Conservation (phyloP, 805 yeast genomes). For the Hanseniaspora nectarophila region DNA sequence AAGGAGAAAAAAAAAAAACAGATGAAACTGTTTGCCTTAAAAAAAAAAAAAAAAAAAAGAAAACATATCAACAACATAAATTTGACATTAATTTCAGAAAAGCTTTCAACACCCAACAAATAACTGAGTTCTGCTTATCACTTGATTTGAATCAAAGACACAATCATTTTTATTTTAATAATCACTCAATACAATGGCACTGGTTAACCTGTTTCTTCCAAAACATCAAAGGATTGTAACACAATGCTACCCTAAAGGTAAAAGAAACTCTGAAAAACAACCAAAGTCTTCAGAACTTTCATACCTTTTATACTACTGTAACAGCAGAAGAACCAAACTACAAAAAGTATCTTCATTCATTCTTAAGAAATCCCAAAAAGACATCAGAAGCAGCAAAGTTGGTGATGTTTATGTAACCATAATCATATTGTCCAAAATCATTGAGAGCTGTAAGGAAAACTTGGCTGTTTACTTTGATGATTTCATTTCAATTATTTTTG, state of each 20-base stretch:
- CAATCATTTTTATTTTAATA: no score
- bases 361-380: conserved; percentile 47
- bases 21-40: no score
- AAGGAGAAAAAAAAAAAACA: no score
- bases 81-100: no score
- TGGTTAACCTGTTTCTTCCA: conserved; percentile 39
- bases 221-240: conserved; percentile 83
- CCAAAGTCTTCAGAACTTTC: conserved; percentile 89
- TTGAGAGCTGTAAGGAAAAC: conserved; percentile 68
- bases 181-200: neutral
- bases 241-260: conserved; percentile 88
- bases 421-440: conserved; percentile 54
- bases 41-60: neutral
- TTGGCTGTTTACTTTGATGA: conserved; percentile 68
- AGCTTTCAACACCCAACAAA: no score
- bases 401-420: conserved; percentile 81
- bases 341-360: conserved; percentile 73
- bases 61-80: neutral
- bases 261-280: conserved; percentile 62
- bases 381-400: conserved; percentile 46
- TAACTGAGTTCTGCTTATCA: no score
- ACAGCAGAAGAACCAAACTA: conserved; percentile 76
- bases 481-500: conserved; percentile 47
- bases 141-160: no score
- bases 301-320: conserved; percentile 76